Percentiles rank a stretch among this genome's conserved stretches.
These are phyloP conservation scores for Calocybe gambosa DNA, from an alignment of 1,284 basidiomycete genomes.

Conservation along the genomic window DNA sequence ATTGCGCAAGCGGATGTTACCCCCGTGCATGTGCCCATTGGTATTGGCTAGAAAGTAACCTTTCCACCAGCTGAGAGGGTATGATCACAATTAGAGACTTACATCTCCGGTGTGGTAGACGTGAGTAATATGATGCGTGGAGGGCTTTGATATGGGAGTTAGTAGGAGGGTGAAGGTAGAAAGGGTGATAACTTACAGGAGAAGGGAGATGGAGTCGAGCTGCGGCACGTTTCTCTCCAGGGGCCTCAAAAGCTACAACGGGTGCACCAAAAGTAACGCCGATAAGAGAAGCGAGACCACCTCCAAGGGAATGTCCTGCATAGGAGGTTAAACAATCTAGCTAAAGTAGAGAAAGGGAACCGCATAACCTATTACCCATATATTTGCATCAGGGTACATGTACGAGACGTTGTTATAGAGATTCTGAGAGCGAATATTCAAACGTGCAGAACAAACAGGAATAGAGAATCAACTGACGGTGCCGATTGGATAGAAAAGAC, in stretches of 20 bases:
- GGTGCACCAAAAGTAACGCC: constrained; percentile 82
- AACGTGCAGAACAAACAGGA: neutral
- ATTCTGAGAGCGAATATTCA: constrained; percentile 34
- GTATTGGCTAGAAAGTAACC: constrained; percentile 39
- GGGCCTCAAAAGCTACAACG: constrained; percentile 83
- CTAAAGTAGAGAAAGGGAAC: neutral
- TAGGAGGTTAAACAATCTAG: neutral
- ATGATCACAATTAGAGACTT: constrained; percentile 11
- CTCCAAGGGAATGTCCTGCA: constrained; percentile 65
- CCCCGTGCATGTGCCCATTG: constrained; percentile 60
- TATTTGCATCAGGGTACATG: constrained; percentile 75
- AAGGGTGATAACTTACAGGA: constrained; percentile 32
- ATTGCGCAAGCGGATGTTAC: constrained; percentile 52
- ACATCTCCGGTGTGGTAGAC: constrained; percentile 68
- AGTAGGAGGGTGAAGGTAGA: neutral
- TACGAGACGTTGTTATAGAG: constrained; percentile 77
- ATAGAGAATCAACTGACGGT: constrained; percentile 34
- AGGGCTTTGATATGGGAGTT: constrained; percentile 33
- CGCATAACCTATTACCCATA: constrained; percentile 64
- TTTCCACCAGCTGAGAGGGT: neutral
- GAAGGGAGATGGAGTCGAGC: constrained; percentile 72
- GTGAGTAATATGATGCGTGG: constrained; percentile 59
- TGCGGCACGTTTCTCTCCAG: constrained; percentile 87
- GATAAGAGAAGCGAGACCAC: constrained; percentile 72
- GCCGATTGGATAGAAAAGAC: constrained; percentile 73